Percentiles rank a stretch among this genome's conserved stretches.
These are phyloP conservation scores for Saksenaea oblongispora DNA, from an alignment of 371 early-diverging fungal genomes.

Conservation along the genomic window DNA sequence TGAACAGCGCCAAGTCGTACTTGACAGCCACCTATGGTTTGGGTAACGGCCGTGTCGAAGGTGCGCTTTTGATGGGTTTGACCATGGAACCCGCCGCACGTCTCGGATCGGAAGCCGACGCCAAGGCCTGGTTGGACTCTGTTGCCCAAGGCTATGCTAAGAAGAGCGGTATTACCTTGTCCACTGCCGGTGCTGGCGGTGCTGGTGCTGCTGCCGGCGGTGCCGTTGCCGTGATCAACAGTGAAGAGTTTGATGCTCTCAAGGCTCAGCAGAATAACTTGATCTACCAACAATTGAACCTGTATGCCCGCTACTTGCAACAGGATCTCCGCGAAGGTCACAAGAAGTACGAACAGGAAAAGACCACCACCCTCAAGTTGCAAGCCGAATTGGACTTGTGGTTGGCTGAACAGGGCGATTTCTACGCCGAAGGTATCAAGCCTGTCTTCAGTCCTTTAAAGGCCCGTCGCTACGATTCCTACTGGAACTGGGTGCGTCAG, in stretches of 20 bases:
- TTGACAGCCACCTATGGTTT: conserved; percentile 76
- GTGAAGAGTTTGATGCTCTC: conserved; percentile 84
- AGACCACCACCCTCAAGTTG: conserved; percentile 65
- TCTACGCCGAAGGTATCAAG: conserved; percentile 86
- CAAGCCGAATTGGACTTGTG: conserved; percentile 88
- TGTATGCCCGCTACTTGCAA: conserved; percentile 86
- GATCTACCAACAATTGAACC: conserved; percentile 86
- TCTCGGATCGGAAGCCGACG: conserved; percentile 81
- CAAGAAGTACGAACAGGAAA: conserved; percentile 70
- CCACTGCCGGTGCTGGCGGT: conserved; percentile 58
- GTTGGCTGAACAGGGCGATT: conserved; percentile 88
- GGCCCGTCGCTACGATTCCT: conserved; percentile 90
- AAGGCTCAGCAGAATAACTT: conserved; percentile 81
- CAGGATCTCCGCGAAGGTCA: conserved; percentile 84
- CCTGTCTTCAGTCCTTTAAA: conserved; percentile 83
- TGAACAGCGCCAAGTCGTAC: conserved; percentile 77
- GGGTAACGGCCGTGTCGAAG: conserved; percentile 86
- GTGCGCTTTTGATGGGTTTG: conserved; percentile 78
- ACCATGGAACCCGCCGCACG: conserved; percentile 88
- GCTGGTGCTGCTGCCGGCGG: conserved; percentile 63
- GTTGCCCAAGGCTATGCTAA: conserved; percentile 81
- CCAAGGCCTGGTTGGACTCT: conserved; percentile 86
- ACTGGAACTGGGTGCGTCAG: conserved; percentile 98
- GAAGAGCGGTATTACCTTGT: conserved; percentile 76
- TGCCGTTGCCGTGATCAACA: conserved; percentile 77